phyloP scores from a whole-genome alignment of 1,139 yeast species.

The Diutina siamensis region DNA sequence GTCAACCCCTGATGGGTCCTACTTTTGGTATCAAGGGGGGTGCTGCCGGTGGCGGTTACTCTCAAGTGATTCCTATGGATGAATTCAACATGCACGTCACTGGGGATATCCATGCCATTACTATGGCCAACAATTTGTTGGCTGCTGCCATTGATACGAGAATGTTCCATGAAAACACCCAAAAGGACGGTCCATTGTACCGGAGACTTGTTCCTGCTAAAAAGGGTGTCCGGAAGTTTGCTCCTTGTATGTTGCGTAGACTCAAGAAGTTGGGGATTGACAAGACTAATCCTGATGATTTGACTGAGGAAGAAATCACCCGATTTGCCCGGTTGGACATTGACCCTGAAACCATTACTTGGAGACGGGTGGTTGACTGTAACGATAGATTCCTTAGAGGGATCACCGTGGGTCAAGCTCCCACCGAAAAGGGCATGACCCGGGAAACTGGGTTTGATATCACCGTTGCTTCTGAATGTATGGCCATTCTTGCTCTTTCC shows the following conservation, averaged over 20 bases:
- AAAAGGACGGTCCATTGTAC: constrained; percentile 77
- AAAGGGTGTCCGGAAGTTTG: constrained; percentile 71
- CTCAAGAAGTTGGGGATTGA: constrained; percentile 69
- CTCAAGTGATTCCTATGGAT: constrained; percentile 98
- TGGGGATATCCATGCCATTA: constrained; percentile 95
- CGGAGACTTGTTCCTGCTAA: constrained; percentile 80
- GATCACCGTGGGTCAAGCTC: constrained; percentile 84
- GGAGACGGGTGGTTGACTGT: constrained; percentile 95
- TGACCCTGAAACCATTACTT: constrained; percentile 87
- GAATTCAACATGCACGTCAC: constrained; percentile 97
- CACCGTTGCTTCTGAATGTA: constrained; percentile 94
- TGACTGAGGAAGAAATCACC: constrained; percentile 68
- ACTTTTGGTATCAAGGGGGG: constrained; percentile 99
- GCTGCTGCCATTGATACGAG: constrained; percentile 99
- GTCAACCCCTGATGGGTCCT: constrained; percentile 99
- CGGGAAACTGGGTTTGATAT: constrained; percentile 93
- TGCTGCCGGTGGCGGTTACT: constrained; percentile 99
- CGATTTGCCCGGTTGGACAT: constrained; percentile 80
- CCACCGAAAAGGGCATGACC: constrained; percentile 85
- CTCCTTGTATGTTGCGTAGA: constrained; percentile 70
- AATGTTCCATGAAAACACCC: constrained; percentile 92
- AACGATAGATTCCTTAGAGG: constrained; percentile 91
- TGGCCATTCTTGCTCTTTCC: constrained; percentile 94
- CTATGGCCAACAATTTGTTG: constrained; percentile 87
- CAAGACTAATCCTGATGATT: constrained; percentile 70